Base-by-base conservation (phyloP, 2,329 filamentous ascomycete species). In the Pseudogymnoascus sp. region DNA sequence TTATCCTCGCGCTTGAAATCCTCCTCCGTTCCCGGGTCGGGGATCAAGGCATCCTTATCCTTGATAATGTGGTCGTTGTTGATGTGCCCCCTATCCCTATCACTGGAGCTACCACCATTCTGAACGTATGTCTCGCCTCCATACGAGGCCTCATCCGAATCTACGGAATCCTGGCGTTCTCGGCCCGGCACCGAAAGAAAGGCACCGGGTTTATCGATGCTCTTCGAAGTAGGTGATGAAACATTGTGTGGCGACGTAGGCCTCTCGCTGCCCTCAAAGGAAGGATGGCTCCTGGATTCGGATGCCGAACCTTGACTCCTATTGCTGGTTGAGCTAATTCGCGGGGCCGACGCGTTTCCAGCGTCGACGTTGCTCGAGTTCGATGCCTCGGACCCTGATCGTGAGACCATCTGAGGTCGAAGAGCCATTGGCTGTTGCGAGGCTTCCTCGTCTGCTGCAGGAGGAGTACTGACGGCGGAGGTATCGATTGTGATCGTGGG, bases 21-120 rank as follows among this genome's bases (percentile, higher is more conserved):
- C 16, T 79, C 81, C 74, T 92, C 89, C 0, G 85, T 88, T 6
- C 87, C 88, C 1, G 86, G 88, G 71, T 93, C 89, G 0, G 90
- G 87, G 6, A 64, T 66, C 28, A 75, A 62, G 2, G 73, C 73
- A 34, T 74, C 72, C 0, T 61, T n/a, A 51, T 86, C 84, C 51
- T 83, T 82, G 61, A 86, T 77, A 8, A 88, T 75, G 65, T 80
- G 77, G 57, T 78, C 73, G 54, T 80, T 79, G 64, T 76, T 72
- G 67, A 60, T 31, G 19, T 37, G 39, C 28, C 79, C 75, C 45
- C 45, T 28, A 16, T 77, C 74, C 23, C 45, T 51, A 16, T 77
- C 74, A n/a, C 75, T 70, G 68, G 77, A 71, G 62, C 74, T 74
- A 62, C 79, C 77, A 14, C 76, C 71, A 1, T 77, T 74, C 72